Percentiles rank a stretch among this genome's conserved stretches.
phyloP scores from a whole-genome alignment of 768 basidiomycete species.

The Tephrocybe rancida region DNA sequence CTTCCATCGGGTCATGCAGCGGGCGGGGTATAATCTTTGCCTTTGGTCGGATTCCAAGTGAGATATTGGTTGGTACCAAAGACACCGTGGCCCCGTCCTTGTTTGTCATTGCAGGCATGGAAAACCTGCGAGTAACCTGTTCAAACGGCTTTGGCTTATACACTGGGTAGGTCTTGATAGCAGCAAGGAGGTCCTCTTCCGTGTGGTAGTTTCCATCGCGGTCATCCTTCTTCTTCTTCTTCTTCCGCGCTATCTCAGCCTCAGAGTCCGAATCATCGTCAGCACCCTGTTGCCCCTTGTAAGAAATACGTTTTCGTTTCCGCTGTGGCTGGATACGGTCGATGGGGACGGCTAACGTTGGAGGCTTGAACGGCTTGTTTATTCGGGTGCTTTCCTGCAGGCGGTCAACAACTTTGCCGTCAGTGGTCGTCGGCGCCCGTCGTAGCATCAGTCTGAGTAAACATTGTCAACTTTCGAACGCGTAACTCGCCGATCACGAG shows the following conservation, averaged over 20 bases:
- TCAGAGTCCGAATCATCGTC: constrained; percentile 60
- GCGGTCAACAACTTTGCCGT: constrained; percentile 68
- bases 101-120: constrained; percentile 79
- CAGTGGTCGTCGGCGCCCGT: constrained; percentile 66
- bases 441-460: constrained; percentile 54
- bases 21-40: constrained; percentile 85
- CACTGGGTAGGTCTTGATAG: constrained; percentile 73
- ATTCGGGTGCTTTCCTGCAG: constrained; percentile 73
- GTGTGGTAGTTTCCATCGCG: constrained; percentile 55
- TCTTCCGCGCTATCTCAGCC: constrained; percentile 53
- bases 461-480: neutral
- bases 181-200: constrained; percentile 63
- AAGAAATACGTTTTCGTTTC: constrained; percentile 88
- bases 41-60: constrained; percentile 85
- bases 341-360: constrained; percentile 45
- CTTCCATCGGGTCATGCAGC: constrained; percentile 96
- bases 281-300: constrained; percentile 64
- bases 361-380: constrained; percentile 82
- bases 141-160: constrained; percentile 82
- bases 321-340: constrained; percentile 67
- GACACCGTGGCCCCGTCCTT: constrained; percentile 66
- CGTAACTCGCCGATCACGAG: constrained; percentile 8
- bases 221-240: constrained; percentile 67
- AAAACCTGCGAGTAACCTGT: constrained; percentile 65
- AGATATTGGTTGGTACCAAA: constrained; percentile 61